These are phyloP conservation scores for Trametes pubescens DNA, from an alignment of 1,284 basidiomycete genomes.

Conservation along the genomic window DNA sequence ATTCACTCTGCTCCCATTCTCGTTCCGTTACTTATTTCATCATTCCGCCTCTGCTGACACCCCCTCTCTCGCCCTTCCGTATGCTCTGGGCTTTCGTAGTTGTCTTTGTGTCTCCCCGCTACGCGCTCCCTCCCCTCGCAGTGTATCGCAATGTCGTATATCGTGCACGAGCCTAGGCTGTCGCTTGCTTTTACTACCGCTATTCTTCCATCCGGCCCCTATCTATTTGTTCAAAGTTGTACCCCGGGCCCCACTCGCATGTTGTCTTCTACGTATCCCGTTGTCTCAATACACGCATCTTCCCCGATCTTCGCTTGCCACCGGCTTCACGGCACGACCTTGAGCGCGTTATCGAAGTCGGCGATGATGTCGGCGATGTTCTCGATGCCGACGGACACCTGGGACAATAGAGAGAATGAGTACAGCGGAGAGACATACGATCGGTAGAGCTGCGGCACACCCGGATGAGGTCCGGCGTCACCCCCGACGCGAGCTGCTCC, in stretches of 20 bases:
- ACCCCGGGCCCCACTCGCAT: neutral
- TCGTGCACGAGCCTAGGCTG: neutral
- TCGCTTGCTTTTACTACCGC: neutral
- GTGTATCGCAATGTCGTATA: neutral
- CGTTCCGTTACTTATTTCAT: neutral
- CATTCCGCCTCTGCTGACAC: neutral
- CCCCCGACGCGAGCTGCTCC: constrained; percentile 77
- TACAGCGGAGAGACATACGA: no score
- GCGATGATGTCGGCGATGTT: constrained; percentile 87
- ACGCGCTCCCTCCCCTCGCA: no score
- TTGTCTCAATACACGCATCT: neutral
- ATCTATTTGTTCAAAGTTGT: neutral
- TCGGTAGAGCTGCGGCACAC: constrained; percentile 50
- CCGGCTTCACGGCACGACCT: constrained; percentile 33
- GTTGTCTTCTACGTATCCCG: neutral
- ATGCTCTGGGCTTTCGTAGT: neutral
- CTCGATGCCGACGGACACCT: constrained; percentile 83
- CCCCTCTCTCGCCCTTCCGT: neutral
- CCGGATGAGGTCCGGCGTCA: constrained; percentile 83
- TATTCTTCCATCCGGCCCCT: neutral
- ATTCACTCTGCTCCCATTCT: neutral
- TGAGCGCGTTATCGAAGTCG: constrained; percentile 77
- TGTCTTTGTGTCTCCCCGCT: no score
- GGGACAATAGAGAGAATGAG: neutral
- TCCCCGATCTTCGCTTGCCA: neutral